Evolutionary conservation across 257 asterid genomes (phyloP), one percentile per base, ranked within the genome.

Genomic region (Ligustrum vulgare): DNA sequence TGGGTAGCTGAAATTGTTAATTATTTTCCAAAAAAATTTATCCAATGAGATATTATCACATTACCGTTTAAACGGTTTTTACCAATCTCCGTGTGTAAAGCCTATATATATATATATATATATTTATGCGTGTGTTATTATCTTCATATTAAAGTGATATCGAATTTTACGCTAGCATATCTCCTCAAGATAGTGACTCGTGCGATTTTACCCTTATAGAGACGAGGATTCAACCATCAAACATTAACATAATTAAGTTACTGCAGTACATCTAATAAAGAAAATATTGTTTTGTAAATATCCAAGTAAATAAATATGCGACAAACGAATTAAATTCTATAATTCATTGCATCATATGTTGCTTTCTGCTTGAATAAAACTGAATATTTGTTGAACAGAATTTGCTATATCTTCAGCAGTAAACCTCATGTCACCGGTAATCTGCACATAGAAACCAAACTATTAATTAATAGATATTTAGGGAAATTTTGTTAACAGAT

Each of bases 381-480:
- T 91, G 88, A 94, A 91, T 80, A 93, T 92, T 77, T 92, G 99
- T 81, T 94, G 98, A 54, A 94, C 88, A 28, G 96, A 87, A 80
- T 91, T 92, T 58, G 99, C 99, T 66, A 94, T 88, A 73, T 92
- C 93, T 75, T 94, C 94, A 12, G 99, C 96, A 36, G 96, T 83
- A 80, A 84, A 85, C 77, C 91, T 87, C 60, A 86, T 83, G 72
- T 92, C 98, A 32, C 96, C 93, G 33, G 80, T 84, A 33, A 92
- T 86, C 98, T 94, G 85, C 81, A 79, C 71, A 77, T 1, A 62
- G 69, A 75, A 63, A 34, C 41, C n/a, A 33, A 32, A 45, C 32
- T 18, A 12, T 12, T 22, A 9, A 56, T 18, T n/a, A 63, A 72
- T 70, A 20, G 15, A 25, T 70, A 22, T 12, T 20, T 20, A 56